These are phyloP conservation scores for Calonectria fujianensis DNA, from an alignment of 2,329 filamentous ascomycete species.

Conservation along the genomic window DNA sequence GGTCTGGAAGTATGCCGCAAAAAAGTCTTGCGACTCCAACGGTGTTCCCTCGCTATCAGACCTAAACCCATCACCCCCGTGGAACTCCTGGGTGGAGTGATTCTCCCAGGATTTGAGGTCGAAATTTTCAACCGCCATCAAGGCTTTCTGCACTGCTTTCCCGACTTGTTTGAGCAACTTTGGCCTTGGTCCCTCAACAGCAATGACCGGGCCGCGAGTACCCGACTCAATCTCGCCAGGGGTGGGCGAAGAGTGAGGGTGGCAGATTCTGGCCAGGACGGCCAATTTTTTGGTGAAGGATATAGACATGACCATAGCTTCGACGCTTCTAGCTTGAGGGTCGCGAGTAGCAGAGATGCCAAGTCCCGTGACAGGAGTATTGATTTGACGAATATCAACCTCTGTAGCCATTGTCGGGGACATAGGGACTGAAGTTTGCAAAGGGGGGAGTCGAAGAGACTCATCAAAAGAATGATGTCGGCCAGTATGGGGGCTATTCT, in stretches of 20 bases:
- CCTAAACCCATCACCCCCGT: constrained; percentile 35
- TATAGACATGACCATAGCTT: constrained; percentile 85
- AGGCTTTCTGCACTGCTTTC: constrained; percentile 77
- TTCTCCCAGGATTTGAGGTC: constrained; percentile 67
- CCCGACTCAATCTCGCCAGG: constrained; percentile 59
- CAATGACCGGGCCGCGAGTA: constrained; percentile 85
- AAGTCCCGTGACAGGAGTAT: constrained; percentile 55
- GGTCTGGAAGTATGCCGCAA: constrained; percentile 78
- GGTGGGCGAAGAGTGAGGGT: constrained; percentile 71
- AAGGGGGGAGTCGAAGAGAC: constrained; percentile 71
- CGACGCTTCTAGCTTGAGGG: constrained; percentile 69
- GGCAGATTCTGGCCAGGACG: constrained; percentile 84
- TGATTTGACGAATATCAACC: constrained; percentile 54
- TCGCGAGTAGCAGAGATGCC: constrained; percentile 52
- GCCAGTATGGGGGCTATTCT: constrained; percentile 56
- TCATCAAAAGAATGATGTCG: constrained; percentile 72
- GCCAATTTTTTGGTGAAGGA: constrained; percentile 85
- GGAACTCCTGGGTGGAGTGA: constrained; percentile 50
- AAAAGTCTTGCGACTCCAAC: constrained; percentile 60
- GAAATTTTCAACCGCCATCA: constrained; percentile 67
- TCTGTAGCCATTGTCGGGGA: constrained; percentile 54
- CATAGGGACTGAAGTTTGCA: constrained; percentile 67
- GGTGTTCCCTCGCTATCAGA: constrained; percentile 44
- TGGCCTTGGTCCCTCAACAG: constrained; percentile 84
- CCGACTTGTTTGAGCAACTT: constrained; percentile 74